Evolutionary conservation across 495 filamentous ascomycete genomes (phyloP).

Genomic region (Xylaria scruposa): DNA sequence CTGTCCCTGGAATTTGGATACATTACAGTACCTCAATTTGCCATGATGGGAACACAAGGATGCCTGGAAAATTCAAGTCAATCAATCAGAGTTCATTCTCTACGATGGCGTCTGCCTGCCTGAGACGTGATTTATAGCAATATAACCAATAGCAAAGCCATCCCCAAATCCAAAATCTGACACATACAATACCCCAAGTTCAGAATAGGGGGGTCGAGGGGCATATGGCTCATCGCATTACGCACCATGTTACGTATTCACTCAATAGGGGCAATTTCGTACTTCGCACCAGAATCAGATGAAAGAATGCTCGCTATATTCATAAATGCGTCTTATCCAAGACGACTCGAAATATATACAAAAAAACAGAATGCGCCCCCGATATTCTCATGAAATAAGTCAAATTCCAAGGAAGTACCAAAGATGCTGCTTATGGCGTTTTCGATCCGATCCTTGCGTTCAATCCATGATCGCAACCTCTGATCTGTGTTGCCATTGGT

Average conservation of each 20-base stretch:
- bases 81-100: not conserved
- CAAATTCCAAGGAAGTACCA: slow-evolving; percentile 15
- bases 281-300: not conserved
- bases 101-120: not conserved
- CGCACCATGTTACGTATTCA: not conserved
- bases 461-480: slow-evolving; percentile 26
- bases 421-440: not conserved
- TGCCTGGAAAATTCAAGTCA: not conserved
- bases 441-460: slow-evolving; percentile 26
- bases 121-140: not conserved
- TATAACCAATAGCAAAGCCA: not conserved
- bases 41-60: not conserved
- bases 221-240: not conserved
- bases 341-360: slow-evolving; percentile 19
- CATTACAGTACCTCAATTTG: not conserved
- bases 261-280: not conserved
- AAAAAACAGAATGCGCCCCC: not conserved
- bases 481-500: slow-evolving; percentile 16
- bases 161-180: not conserved
- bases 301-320: slow-evolving; percentile 7
- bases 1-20: not conserved
- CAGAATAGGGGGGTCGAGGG: not conserved
- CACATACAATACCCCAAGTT: not conserved
- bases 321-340: not conserved
- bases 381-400: slow-evolving; percentile 14